Conservation (phyloP, 2,329 filamentous ascomycete species). For the Pseudopithomyces maydicus region DNA sequence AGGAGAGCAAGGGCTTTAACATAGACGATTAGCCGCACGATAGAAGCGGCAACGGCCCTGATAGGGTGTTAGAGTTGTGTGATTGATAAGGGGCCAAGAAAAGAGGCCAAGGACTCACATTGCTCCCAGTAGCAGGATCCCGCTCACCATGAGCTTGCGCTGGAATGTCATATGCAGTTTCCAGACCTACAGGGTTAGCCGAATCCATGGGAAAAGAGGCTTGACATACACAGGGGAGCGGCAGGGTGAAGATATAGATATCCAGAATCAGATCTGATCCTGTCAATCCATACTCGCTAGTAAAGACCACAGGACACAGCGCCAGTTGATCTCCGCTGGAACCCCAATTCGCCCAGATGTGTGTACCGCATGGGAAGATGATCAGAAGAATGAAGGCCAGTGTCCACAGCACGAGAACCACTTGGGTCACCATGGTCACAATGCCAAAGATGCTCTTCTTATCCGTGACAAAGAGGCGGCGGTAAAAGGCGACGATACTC, state of each 20-base stretch:
- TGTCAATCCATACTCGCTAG: not conserved
- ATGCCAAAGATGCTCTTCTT: not conserved
- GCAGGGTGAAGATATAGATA: not conserved
- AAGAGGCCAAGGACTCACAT: not conserved
- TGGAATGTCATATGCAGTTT: not conserved
- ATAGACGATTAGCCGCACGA: not conserved
- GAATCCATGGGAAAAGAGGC: not conserved
- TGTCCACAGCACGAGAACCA: not conserved
- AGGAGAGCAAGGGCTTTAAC: not conserved
- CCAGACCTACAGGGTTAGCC: not conserved
- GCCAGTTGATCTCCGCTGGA: not conserved
- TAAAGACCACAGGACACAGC: not conserved
- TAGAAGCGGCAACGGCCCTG: not conserved
- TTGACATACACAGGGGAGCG: not conserved
- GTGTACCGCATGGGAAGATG: not conserved
- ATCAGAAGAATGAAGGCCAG: not conserved
- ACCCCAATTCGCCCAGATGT: not conserved
- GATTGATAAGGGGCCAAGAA: not conserved
- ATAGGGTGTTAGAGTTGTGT: not conserved
- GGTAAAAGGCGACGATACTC: not conserved
- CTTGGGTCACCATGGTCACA: not conserved
- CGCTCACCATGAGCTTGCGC: not conserved
- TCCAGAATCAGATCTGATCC: not conserved
- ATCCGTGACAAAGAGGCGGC: not conserved
- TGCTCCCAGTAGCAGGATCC: not conserved